phyloP scores from a whole-genome alignment of 169 alveolate species.

The Perkinsus olseni region DNA sequence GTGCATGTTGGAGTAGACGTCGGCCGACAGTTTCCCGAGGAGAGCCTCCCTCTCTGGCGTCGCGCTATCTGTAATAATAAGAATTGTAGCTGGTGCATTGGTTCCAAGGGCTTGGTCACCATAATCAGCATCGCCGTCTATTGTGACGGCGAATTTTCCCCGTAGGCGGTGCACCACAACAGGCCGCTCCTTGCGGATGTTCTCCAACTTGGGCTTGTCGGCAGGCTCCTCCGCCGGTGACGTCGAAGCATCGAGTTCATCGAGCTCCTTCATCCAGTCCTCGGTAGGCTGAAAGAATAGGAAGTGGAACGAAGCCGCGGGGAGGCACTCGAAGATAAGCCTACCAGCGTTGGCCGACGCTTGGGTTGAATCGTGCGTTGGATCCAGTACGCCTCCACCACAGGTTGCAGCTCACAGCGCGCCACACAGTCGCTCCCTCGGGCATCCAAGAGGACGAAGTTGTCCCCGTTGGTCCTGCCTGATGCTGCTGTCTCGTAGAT shows the following conservation, averaged over 20 bases:
- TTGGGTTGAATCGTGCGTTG: background rate
- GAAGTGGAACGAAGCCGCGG: background rate
- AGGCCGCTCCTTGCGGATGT: background rate
- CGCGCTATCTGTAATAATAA: background rate
- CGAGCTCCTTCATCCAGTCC: background rate
- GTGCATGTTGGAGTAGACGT: background rate
- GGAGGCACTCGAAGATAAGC: background rate
- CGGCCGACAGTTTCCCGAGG: background rate
- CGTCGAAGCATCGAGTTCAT: background rate
- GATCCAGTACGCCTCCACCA: background rate
- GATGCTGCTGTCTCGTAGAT: background rate
- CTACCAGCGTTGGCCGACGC: background rate
- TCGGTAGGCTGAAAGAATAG: background rate
- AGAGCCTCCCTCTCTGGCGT: background rate
- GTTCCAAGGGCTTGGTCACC: background rate
- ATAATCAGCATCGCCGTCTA: background rate
- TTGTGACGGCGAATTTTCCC: background rate
- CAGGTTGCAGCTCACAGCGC: background rate
- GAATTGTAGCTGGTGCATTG: background rate
- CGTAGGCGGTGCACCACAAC: background rate
- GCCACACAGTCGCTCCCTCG: background rate
- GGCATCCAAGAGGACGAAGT: background rate
- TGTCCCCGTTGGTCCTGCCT: background rate
- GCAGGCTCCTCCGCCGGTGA: background rate
- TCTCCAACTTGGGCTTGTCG: background rate